A percentile compares a stretch with the other conserved stretches of the same genome.
Evolutionary conservation across 176 grass and related monocot species (phyloP).

Genomic region (Hsuehochloa calcarea): DNA sequence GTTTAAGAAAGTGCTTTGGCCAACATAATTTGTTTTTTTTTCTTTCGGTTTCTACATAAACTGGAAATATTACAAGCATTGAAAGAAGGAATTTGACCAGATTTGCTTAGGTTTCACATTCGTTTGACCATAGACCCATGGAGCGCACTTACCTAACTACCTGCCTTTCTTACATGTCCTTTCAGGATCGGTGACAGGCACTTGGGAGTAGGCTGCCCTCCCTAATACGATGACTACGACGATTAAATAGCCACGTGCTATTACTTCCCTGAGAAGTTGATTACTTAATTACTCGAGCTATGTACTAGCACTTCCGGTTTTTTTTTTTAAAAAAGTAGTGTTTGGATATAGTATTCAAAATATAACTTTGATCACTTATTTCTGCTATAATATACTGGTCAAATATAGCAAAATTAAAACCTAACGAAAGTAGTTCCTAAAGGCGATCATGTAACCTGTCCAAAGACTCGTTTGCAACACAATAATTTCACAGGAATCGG

Average conservation of each 20-base stretch:
- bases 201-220: neutral
- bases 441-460: too few species aligned
- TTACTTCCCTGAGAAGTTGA: neutral
- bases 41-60: neutral
- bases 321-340: neutral
- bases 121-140: constrained; percentile 1
- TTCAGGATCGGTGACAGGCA: neutral
- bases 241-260: neutral
- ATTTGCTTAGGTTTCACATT: constrained; percentile 16
- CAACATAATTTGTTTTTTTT: neutral
- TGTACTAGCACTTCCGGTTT: too few species aligned
- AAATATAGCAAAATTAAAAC: too few species aligned
- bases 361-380: neutral
- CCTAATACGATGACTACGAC: neutral
- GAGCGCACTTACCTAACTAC: neutral
- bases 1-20: neutral
- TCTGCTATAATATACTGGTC: too few species aligned
- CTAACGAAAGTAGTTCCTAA: too few species aligned
- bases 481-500: neutral
- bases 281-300: neutral
- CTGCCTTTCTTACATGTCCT: neutral
- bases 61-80: neutral
- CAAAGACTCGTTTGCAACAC: neutral
- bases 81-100: neutral
- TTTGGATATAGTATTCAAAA: neutral